These are phyloP conservation scores for Moesziomyces parantarcticus DNA, from an alignment of 1,284 basidiomycete species.

Conservation along the genomic window DNA sequence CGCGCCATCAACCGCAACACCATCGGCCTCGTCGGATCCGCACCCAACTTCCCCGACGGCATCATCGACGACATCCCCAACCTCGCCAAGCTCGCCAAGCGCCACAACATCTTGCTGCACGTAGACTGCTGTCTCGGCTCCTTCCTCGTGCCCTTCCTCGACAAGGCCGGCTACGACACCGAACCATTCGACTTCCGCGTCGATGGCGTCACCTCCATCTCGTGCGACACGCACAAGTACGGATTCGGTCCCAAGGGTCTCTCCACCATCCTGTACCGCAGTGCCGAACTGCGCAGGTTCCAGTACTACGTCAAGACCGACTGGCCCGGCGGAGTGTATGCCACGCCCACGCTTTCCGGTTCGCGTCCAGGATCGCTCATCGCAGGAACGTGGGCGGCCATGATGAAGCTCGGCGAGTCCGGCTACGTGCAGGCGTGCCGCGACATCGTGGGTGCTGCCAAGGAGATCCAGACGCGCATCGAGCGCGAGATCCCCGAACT, in stretches of 20 bases:
- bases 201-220: slow-evolving; percentile 65
- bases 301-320: slow-evolving; percentile 67
- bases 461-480: slow-evolving; percentile 77
- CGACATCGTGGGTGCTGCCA: slow-evolving; percentile 80
- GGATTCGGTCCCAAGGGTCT: slow-evolving; percentile 67
- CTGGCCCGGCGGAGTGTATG: slow-evolving; percentile 68
- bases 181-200: slow-evolving; percentile 67
- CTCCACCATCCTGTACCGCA: slow-evolving; percentile 62
- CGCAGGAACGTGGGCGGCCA: slow-evolving; percentile 94
- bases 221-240: slow-evolving; percentile 68
- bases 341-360: slow-evolving; percentile 56
- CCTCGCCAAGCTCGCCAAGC: slow-evolving; percentile 80
- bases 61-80: slow-evolving; percentile 81
- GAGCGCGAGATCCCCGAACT: slow-evolving; percentile 77
- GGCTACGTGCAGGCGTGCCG: slow-evolving; percentile 92
- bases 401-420: slow-evolving; percentile 90
- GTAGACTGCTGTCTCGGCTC: slow-evolving; percentile 72
- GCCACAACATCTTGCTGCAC: slow-evolving; percentile 84
- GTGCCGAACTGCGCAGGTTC: slow-evolving; percentile 54
- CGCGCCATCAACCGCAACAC: slow-evolving; percentile 70
- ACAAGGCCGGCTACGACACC: slow-evolving; percentile 57
- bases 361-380: slow-evolving; percentile 87
- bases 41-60: slow-evolving; percentile 76
- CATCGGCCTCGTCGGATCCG: slow-evolving; percentile 84
- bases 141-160: slow-evolving; percentile 68